phyloP scores from a whole-genome alignment of 495 filamentous ascomycete genomes.

The Penicillium robsamsonii region DNA sequence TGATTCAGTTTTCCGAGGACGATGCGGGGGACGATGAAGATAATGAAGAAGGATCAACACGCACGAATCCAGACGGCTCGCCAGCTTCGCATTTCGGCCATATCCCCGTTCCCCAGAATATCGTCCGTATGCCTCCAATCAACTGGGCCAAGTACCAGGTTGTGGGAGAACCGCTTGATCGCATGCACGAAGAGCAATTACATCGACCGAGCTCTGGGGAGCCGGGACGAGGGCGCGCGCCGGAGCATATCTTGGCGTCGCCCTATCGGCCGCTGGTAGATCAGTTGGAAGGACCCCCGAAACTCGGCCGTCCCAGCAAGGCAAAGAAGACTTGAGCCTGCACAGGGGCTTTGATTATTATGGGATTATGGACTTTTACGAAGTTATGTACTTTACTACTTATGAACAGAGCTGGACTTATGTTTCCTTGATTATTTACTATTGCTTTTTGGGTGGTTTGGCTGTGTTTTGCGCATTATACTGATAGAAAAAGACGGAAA shows the following conservation, averaged over 20 bases:
- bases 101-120: constrained; percentile 75
- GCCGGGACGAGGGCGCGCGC: constrained; percentile 43
- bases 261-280: constrained; percentile 73
- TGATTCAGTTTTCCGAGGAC: constrained; percentile 41
- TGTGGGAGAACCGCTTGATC: constrained; percentile 75
- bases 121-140: constrained; percentile 79
- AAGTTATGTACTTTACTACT: constrained; percentile 14
- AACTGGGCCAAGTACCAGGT: constrained; percentile 91
- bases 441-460: background rate
- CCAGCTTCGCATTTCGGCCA: constrained; percentile 40
- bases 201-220: constrained; percentile 58
- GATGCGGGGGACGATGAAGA: constrained; percentile 40
- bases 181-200: constrained; percentile 76
- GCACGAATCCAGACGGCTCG: constrained; percentile 25
- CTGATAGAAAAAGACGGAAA: background rate
- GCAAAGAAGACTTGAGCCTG: constrained; percentile 34
- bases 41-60: constrained; percentile 21
- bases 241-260: constrained; percentile 61
- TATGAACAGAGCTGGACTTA: background rate
- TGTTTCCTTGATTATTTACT: background rate
- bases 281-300: constrained; percentile 54
- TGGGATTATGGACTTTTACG: constrained; percentile 8
- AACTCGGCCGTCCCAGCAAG: constrained; percentile 30
- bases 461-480: background rate
- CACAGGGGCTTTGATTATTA: constrained; percentile 5